phyloP scores from a whole-genome alignment of 208 protist genomes.

The Wallacemonas collosoma region DNA sequence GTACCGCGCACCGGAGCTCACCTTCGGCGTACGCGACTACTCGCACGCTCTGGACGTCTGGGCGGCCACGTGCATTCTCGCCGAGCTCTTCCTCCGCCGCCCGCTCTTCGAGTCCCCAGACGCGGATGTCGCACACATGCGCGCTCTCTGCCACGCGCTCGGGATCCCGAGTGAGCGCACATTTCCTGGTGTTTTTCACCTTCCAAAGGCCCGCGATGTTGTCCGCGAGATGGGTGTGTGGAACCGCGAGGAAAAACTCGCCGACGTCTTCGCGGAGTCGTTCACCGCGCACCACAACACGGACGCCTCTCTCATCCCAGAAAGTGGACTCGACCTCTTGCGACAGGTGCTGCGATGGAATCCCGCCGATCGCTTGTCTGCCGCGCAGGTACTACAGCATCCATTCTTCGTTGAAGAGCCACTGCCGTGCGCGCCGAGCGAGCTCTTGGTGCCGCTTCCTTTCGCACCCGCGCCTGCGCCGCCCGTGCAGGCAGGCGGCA shows the following conservation, averaged over 20 bases:
- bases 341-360: conserved; percentile 75
- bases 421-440: conserved; percentile 59
- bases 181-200: conserved; percentile 78
- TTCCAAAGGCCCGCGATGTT: conserved; percentile 43
- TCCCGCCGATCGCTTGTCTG: conserved; percentile 70
- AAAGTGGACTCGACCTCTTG: conserved; percentile 75
- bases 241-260: conserved; percentile 57
- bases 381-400: conserved; percentile 72
- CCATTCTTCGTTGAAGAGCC: conserved; percentile 80
- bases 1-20: conserved; percentile 95
- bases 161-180: conserved; percentile 93
- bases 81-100: conserved; percentile 97
- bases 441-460: conserved; percentile 72
- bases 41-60: conserved; percentile 95
- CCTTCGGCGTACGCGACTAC: conserved; percentile 85
- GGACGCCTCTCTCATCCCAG: conserved; percentile 26
- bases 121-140: conserved; percentile 84
- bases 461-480: background rate
- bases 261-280: conserved; percentile 41
- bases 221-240: conserved; percentile 61
- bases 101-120: conserved; percentile 95
- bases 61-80: conserved; percentile 97
- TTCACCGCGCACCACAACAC: conserved; percentile 14
- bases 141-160: conserved; percentile 88
- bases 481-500: background rate